Base-by-base conservation (phyloP, 345 rosid genomes). In the Rhizophora mangle region DNA sequence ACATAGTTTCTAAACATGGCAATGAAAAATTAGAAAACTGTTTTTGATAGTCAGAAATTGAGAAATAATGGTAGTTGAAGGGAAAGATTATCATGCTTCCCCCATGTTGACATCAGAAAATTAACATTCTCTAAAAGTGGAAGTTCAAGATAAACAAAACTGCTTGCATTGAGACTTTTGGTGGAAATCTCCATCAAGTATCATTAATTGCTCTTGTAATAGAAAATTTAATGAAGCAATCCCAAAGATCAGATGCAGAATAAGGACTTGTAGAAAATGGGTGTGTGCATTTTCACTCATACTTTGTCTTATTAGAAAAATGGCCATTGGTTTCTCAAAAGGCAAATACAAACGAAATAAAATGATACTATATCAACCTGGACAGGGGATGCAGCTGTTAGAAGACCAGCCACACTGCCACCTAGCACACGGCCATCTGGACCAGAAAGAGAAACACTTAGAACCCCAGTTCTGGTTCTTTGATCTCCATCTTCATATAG, bases 401-500 rank as follows among this genome's bases (percentile, higher is more conserved):
- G 82, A 70, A 82, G 85, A 61, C 99, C 99, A 36, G 90, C 98
- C 37, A 95, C 98, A 15, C 89, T 62, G 29, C 98, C 99, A 43
- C 99, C 99, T 19, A 95, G 71, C 72, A 95, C 89, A 60, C 85
- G 87, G 21, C 99, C 99, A 80, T 95, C 97, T 13, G 93, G 84
- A 29, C 92, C 96, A 72, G 98, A 87, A 39, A 95, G 71, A 9
- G 94, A 87, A 24, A 92, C 89, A 51, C 94, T 92, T 64, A 95
- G 76, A 19, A 84, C 91, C 27, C 98, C 94, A 26, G 84, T 71
- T 81, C 97, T 87, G 79, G 89, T 87, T 72, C 87, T 82, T 67
- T 81, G 86, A 65, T 88, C 96, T 47, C 81, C 86, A 78, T 76
- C 82, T 68, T 92, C 99, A 10, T 92, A 77, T 71, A 85, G 84